Conservation (phyloP, 2,329 filamentous ascomycete genomes). For the Septoria linicola region DNA sequence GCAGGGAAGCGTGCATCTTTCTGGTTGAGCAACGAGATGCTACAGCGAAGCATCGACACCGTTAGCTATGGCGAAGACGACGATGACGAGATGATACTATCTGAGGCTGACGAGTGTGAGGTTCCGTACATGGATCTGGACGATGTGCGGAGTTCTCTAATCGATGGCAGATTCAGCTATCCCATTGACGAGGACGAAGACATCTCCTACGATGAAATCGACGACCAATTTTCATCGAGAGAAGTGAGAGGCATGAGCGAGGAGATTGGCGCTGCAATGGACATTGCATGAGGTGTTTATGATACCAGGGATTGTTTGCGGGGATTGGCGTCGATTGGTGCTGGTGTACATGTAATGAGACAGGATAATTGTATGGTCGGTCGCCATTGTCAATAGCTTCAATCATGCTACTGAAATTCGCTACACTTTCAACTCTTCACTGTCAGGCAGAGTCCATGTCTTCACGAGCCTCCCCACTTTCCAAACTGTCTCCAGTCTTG, state of each 20-base stretch:
- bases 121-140: slow-evolving; percentile 39
- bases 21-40: slow-evolving; percentile 73
- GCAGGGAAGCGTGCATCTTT: slow-evolving; percentile 80
- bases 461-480: slow-evolving; percentile 33
- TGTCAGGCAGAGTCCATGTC: too few relatives aligned
- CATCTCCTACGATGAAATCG: slow-evolving; percentile 20
- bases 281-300: slow-evolving; percentile 24
- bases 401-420: too few relatives aligned
- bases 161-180: slow-evolving; percentile 33
- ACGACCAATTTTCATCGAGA: slow-evolving; percentile 18
- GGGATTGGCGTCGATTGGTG: neutral
- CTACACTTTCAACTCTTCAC: too few relatives aligned
- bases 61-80: slow-evolving; percentile 36
- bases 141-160: slow-evolving; percentile 38
- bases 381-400: too few relatives aligned
- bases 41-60: slow-evolving; percentile 28
- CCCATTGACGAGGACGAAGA: slow-evolving; percentile 31
- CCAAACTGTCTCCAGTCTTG: slow-evolving; percentile 48
- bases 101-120: slow-evolving; percentile 37
- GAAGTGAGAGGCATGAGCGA: slow-evolving; percentile 35
- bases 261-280: slow-evolving; percentile 37
- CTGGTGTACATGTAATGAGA: too few relatives aligned
- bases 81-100: slow-evolving; percentile 33
- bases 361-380: too few relatives aligned
- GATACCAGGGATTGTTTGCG: slow-evolving; percentile 1